Percentiles rank a stretch among this genome's conserved stretches.
phyloP scores from a whole-genome alignment of 345 rosid species.

The Acer yangbiense region DNA sequence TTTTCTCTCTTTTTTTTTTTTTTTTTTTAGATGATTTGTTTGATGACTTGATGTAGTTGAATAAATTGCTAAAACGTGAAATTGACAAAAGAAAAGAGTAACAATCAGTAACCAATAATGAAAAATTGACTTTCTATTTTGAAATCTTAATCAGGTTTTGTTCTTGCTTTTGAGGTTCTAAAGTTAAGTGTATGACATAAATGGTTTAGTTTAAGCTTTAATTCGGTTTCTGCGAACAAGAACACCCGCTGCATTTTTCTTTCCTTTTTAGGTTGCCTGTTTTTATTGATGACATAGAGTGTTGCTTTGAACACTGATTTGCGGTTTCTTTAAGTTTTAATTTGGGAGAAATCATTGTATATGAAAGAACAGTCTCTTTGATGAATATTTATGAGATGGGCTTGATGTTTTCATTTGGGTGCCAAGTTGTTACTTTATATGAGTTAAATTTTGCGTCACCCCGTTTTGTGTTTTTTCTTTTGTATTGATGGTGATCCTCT shows the following conservation, averaged over 20 bases:
- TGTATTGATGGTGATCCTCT: neutral
- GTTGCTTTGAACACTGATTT: neutral
- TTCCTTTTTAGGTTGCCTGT: neutral
- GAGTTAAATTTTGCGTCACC: neutral
- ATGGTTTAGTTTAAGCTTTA: neutral
- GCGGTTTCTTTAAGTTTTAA: neutral
- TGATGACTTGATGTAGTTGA: neutral
- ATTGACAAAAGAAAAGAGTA: neutral
- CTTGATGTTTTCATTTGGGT: neutral
- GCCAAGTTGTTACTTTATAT: neutral
- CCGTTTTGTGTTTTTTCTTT: neutral
- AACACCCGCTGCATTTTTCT: neutral
- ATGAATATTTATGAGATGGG: neutral
- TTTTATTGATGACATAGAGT: neutral
- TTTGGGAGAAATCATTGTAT: neutral
- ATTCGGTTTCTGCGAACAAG: neutral
- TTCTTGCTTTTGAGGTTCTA: neutral
- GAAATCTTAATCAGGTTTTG: neutral
- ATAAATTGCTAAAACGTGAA: slow-evolving; percentile 1
- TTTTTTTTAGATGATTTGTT: neutral
- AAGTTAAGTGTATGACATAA: neutral
- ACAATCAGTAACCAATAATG: neutral
- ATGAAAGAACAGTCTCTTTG: neutral
- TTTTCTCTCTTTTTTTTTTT: slow-evolving; percentile 10
- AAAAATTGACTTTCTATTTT: neutral